Percentiles rank a stretch among this genome's conserved stretches.
Evolutionary conservation across 129 eudicot species (phyloP).

Genomic region (Kitagawia praeruptora): DNA sequence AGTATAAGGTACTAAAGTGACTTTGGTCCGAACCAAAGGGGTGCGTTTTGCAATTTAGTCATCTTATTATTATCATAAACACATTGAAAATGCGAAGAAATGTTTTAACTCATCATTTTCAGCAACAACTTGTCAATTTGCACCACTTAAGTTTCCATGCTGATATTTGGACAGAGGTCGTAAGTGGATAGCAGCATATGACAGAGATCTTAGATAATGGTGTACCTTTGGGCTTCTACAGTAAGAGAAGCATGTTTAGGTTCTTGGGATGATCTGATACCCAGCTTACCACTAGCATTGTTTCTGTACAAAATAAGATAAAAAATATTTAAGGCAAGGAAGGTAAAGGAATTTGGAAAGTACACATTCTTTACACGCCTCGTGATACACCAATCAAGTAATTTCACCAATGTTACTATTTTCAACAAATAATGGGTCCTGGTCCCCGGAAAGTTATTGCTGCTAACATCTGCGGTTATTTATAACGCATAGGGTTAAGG

Average conservation of each 20-base stretch:
- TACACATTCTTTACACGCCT: neutral
- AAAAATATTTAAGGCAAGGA: neutral
- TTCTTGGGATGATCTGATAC: conserved; percentile 23
- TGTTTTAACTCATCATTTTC: neutral
- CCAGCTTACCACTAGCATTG: conserved; percentile 26
- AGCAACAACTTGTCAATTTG: neutral
- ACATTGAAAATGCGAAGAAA: neutral
- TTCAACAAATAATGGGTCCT: too few relatives aligned
- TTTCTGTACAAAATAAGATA: conserved; percentile 18
- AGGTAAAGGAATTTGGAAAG: neutral
- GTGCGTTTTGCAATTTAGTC: too few relatives aligned
- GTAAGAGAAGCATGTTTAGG: conserved; percentile 45
- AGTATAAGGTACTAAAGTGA: too few relatives aligned
- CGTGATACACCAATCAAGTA: neutral
- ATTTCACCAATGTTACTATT: neutral
- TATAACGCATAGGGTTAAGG: too few relatives aligned
- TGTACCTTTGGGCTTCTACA: conserved; percentile 49
- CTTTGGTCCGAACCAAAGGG: too few relatives aligned
- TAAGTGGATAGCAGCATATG: neutral
- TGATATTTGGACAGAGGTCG: neutral
- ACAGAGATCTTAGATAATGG: neutral
- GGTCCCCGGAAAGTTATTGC: too few relatives aligned
- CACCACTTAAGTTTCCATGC: neutral
- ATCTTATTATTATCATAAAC: conserved; percentile 28
- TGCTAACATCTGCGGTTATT: too few relatives aligned